Percentiles rank a stretch among this genome's conserved stretches.
These are phyloP conservation scores for Chrysoporthe austroafricana DNA, from an alignment of 2,329 filamentous ascomycete species.

Conservation along the genomic window DNA sequence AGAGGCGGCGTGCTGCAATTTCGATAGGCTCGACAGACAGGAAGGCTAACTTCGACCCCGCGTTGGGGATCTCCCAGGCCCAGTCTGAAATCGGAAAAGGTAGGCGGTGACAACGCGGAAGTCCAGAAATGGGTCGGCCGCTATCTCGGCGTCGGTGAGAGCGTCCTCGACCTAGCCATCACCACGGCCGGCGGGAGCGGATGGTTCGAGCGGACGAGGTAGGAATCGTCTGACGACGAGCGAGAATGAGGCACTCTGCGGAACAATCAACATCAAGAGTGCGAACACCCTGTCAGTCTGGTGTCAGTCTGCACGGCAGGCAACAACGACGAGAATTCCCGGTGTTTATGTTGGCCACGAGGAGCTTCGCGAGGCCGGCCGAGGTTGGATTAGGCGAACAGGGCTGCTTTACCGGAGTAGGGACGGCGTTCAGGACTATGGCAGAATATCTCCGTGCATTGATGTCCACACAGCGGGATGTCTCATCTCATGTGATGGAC, in stretches of 20 bases:
- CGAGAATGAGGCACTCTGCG: not conserved
- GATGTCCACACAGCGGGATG: not conserved
- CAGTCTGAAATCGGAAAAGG: conserved; percentile 86
- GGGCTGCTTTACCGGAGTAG: not conserved
- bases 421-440: conserved; percentile 12
- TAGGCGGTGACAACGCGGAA: conserved; percentile 79
- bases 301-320: not conserved
- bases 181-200: conserved; percentile 85
- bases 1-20: not conserved
- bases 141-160: conserved; percentile 94
- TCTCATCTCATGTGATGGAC: conserved; percentile 5
- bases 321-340: not conserved
- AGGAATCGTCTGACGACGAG: conserved; percentile 29
- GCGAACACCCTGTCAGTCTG: not conserved
- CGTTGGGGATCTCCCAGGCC: conserved; percentile 54
- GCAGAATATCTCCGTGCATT: not conserved
- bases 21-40: not conserved
- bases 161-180: conserved; percentile 97
- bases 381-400: conserved; percentile 1
- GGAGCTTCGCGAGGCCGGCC: not conserved
- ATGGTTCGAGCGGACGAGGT: conserved; percentile 91
- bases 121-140: conserved; percentile 87
- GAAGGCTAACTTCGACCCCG: conserved; percentile 49
- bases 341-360: not conserved
- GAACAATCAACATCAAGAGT: not conserved